Base-by-base conservation (phyloP, 75 land plant species). In the Adiantum capillusveneris region DNA sequence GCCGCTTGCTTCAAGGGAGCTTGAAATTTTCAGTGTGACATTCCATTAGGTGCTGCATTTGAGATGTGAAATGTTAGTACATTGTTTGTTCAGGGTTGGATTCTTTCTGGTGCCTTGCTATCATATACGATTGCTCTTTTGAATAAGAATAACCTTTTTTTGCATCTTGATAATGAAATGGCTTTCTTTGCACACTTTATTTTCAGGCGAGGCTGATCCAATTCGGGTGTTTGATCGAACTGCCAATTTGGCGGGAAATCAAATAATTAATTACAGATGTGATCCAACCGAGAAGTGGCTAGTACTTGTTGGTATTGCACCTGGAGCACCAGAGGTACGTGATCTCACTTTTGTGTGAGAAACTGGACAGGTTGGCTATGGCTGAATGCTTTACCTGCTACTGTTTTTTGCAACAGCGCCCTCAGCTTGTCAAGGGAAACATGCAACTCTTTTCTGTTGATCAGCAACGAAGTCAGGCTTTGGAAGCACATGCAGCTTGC, bases 381-480 rank as follows among this genome's bases (percentile, higher is more conserved):
- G 37, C 37, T 34, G 37, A 34, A 34, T 34, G 3, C 9, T 34
- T 34, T 34, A 9, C 9, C 9, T 34, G 37, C 37, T 9, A 5
- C 9, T 52, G 25, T 56, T 25, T 30, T 42, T 51, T 27, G 25
- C 39, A 60, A 24, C 63, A 94, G 99, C 82, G 88, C 37, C 99
- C 96, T 27, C 96, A 95, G 76, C 75, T 95, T 25, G 99, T 95
- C 21, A 95, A 95, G 53, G 99, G 96, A 37, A 95, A 86, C 57
- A 95, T 95, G 99, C 99, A 95, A 63, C 80, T 95, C 27, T 95
- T 84, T 64, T 95, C 99, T 44, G 99, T 95, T 56, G 99, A 95
- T 34, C 99, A 95, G 71, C 91, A 95, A 53, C 64, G 75, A 34
- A 95, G 99, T 76, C 99, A 95, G 63, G 99, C 98, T 42, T 81